These are phyloP conservation scores for Triticum timopheevii DNA, from an alignment of 176 grass and related monocot genomes.

Conservation along the genomic window DNA sequence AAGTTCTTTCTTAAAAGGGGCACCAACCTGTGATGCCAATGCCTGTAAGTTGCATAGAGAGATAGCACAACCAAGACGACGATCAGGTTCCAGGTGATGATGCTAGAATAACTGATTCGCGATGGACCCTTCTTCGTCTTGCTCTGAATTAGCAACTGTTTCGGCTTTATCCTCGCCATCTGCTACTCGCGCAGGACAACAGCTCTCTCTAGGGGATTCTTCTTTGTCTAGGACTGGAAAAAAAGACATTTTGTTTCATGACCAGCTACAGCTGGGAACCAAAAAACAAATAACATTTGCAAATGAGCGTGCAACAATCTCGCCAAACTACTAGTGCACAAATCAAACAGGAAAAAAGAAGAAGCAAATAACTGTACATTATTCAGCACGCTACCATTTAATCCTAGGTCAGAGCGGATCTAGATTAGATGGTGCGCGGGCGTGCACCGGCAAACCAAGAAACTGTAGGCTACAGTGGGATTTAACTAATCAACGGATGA, in stretches of 20 bases:
- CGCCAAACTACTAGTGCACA: background rate
- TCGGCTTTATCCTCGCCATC: constrained; percentile 80
- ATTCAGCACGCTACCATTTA: background rate
- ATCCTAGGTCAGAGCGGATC: background rate
- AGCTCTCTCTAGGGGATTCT: background rate
- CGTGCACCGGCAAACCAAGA: background rate
- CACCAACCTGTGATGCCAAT: constrained; percentile 58
- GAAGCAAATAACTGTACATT: background rate
- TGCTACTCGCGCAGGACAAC: background rate
- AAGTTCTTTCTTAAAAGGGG: background rate
- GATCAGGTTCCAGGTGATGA: constrained; percentile 60
- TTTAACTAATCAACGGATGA: background rate
- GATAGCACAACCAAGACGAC: constrained; percentile 62
- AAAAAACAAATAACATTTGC: background rate
- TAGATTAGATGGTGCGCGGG: background rate
- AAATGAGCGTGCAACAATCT: background rate
- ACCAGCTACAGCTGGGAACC: background rate
- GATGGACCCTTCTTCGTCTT: constrained; percentile 67
- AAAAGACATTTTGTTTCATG: constrained; percentile 4
- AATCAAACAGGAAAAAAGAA: background rate
- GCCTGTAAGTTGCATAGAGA: constrained; percentile 55
- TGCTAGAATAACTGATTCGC: constrained; percentile 58
- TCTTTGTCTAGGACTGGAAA: background rate
- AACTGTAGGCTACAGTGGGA: background rate
- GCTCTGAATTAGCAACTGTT: constrained; percentile 75